A percentile compares a stretch with the other conserved stretches of the same genome.
These are phyloP conservation scores for Heritiera fomes DNA, from an alignment of 345 rosid genomes.

Conservation along the genomic window DNA sequence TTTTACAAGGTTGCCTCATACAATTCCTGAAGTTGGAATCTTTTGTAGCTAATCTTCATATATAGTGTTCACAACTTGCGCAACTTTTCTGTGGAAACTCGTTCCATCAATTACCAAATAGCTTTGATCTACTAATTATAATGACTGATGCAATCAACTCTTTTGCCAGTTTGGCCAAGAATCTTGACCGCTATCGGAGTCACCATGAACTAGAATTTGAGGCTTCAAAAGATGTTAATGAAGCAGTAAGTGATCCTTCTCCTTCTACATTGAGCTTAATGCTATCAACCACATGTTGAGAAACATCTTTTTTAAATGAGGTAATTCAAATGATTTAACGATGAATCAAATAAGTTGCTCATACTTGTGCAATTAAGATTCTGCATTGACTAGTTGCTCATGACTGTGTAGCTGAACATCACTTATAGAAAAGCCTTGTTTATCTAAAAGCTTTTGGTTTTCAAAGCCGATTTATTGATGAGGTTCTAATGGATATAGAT, in stretches of 20 bases:
- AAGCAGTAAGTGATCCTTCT: conserved; percentile 28
- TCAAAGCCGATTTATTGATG: neutral
- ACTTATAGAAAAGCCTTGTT: neutral
- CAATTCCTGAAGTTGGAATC: neutral
- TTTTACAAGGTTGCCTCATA: neutral
- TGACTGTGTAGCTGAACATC: neutral
- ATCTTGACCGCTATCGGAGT: conserved; percentile 32
- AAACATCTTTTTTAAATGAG: neutral
- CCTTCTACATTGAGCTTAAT: neutral
- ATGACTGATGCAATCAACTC: neutral
- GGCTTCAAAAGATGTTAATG: conserved; percentile 19
- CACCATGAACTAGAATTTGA: conserved; percentile 27
- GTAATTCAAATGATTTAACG: neutral
- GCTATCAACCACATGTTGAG: neutral
- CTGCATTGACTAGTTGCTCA: neutral
- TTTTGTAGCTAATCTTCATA: neutral
- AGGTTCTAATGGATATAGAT: neutral
- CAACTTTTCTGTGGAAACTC: neutral
- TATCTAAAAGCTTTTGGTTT: neutral
- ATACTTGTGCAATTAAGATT: neutral
- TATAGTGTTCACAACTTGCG: neutral
- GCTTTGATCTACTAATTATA: neutral
- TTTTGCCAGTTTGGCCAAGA: conserved; percentile 35
- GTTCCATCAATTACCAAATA: neutral
- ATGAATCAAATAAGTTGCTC: neutral